phyloP scores from a whole-genome alignment of 2,329 filamentous ascomycete genomes.

The Colletotrichum nymphaeae region DNA sequence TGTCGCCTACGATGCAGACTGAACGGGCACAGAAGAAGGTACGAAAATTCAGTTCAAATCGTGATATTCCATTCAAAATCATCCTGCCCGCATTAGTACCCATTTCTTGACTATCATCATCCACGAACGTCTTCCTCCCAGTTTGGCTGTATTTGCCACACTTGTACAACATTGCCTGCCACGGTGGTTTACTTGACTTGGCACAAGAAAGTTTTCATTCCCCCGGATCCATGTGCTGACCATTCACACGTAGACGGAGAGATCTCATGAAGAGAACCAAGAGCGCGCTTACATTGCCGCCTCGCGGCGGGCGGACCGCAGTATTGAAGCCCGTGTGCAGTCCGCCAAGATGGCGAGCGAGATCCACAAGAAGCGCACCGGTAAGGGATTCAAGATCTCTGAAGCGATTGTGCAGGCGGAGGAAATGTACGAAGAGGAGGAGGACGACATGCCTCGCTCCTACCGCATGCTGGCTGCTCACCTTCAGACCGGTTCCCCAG shows the following conservation, averaged over 20 bases:
- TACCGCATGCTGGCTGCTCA: constrained; percentile 73
- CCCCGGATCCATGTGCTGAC: background rate
- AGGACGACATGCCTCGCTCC: constrained; percentile 79
- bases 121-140: too few relatives aligned
- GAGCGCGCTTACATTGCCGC: constrained; percentile 93
- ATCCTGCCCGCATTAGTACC: too few relatives aligned
- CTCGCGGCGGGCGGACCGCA: constrained; percentile 86
- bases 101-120: background rate
- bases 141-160: background rate
- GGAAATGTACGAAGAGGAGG: constrained; percentile 97
- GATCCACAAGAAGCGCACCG: constrained; percentile 88
- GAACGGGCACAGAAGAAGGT: constrained; percentile 45
- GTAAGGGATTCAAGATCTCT: constrained; percentile 82
- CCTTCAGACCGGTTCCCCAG: constrained; percentile 68
- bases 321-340: constrained; percentile 86
- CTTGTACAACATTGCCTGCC: background rate
- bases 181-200: too few relatives aligned
- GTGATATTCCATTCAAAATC: background rate
- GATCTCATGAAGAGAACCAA: constrained; percentile 84
- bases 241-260: constrained; percentile 66
- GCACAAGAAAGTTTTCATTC: background rate
- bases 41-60: constrained; percentile 27
- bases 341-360: constrained; percentile 90
- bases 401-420: constrained; percentile 83
- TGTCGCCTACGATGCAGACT: constrained; percentile 43